Percentiles rank a stretch among this genome's conserved stretches.
These are phyloP conservation scores for Leucogyrophana mollusca DNA, from an alignment of 768 basidiomycete species.

Conservation along the genomic window DNA sequence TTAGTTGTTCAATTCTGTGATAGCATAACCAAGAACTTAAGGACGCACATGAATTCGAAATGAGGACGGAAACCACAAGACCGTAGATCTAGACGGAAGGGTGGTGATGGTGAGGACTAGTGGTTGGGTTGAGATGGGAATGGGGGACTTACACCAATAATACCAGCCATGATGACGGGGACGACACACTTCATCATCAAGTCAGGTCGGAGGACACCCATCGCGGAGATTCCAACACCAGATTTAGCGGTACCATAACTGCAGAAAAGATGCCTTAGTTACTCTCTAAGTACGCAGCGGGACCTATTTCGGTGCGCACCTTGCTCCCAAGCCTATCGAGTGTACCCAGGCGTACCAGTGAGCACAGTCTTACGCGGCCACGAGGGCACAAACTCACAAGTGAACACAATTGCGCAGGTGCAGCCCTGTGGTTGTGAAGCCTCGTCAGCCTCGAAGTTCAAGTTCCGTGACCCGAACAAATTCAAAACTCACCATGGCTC, in stretches of 20 bases:
- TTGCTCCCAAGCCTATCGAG: slow-evolving; percentile 88
- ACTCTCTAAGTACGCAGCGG: too few relatives aligned
- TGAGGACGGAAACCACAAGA: slow-evolving; percentile 97
- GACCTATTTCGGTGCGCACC: slow-evolving; percentile 53
- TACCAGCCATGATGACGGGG: slow-evolving; percentile 99
- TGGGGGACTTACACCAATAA: slow-evolving; percentile 87
- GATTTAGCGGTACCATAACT: slow-evolving; percentile 99
- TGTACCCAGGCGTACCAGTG: too few relatives aligned
- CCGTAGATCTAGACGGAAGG: slow-evolving; percentile 88
- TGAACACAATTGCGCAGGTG: slow-evolving; percentile 96
- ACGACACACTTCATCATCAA: slow-evolving; percentile 98
- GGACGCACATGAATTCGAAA: slow-evolving; percentile 79
- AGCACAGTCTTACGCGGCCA: too few relatives aligned
- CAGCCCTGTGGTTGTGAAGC: slow-evolving; percentile 80
- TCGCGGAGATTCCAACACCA: slow-evolving; percentile 95
- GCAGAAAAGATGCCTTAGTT: too few relatives aligned
- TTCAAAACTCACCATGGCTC: slow-evolving; percentile 82
- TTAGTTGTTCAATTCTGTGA: too few relatives aligned
- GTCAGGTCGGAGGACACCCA: slow-evolving; percentile 96
- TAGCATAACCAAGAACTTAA: neutral
- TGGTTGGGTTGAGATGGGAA: neutral
- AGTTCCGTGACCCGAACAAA: neutral
- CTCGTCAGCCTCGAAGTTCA: slow-evolving; percentile 8
- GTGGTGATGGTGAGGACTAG: too few relatives aligned
- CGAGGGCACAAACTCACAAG: slow-evolving; percentile 76